Evolutionary conservation across 306 rosid species (phyloP), one percentile per base, ranked within the genome.

Genomic region (Pyrus betulifolia): DNA sequence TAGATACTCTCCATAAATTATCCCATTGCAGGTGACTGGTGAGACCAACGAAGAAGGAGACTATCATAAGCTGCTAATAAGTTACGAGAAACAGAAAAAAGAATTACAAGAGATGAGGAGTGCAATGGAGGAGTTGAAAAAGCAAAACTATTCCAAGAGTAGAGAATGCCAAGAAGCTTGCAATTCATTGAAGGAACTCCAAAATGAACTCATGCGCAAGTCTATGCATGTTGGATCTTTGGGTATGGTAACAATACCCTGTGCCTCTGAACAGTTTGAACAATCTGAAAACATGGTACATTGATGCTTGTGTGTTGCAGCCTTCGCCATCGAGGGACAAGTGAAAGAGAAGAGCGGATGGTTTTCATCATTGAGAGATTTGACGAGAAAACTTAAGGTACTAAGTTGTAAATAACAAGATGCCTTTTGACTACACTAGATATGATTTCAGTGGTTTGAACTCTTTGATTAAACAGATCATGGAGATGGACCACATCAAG

Each of bases 171-270:
- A 80, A 70, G 92, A 95, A 87, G 97, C 97, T 70, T 84, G 86
- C 84, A 92, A 79, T 45, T 90, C 97, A 49, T 84, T 92, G 65
- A 78, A 89, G 57, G 93, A 94, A 62, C 97, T 94, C 74, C 98
- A 87, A 76, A 89, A 89, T 76, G 98, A 95, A 89, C 97, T 95
- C 82, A 92, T 95, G 98, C 97, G 97, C 91, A 95, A 92, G 87
- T 95, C 98, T 15, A 92, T 92, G 97, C 97, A 95, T 46, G 97
- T 95, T n/a, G 98, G 98, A 82, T 95, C 98, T 57, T 85, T 95
- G 65, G 98, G 98, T 94, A 90, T 44, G 76, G 54, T 35, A 28
- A 44, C 28, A 18, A 4, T 44, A 46, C n/a, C 33, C 18, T 44
- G 67, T 75, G 4, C 66, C 72, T 81, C 35, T 62, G 28, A 72